These are phyloP conservation scores for Pseudogymnoascus sp. DNA, from an alignment of 2,329 filamentous ascomycete genomes.

Conservation along the genomic window DNA sequence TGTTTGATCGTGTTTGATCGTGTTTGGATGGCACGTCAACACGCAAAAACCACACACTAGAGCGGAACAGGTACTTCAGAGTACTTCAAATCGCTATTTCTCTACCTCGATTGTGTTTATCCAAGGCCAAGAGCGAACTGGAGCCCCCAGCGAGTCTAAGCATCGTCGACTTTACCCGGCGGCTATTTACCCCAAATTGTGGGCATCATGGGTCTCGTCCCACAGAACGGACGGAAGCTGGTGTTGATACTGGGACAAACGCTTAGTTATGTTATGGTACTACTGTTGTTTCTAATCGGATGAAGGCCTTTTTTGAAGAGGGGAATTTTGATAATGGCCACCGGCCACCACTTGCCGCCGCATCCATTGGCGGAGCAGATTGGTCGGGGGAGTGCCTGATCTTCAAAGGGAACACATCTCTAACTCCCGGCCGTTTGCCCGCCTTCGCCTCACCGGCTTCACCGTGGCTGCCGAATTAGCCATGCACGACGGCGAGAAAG, in stretches of 20 bases:
- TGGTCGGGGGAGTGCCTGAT: not conserved
- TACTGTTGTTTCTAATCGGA: not conserved
- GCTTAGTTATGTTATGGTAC: not conserved
- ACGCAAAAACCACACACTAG: not conserved
- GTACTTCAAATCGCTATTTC: not conserved
- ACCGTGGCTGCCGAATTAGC: not conserved
- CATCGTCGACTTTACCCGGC: slow-evolving; percentile 6
- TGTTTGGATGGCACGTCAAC: not conserved
- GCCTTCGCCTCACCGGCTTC: not conserved
- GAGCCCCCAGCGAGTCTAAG: not conserved
- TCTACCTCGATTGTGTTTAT: not conserved
- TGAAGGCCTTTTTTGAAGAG: not conserved
- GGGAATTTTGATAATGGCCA: not conserved
- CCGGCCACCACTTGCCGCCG: not conserved
- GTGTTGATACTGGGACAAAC: not conserved
- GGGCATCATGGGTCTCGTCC: not conserved
- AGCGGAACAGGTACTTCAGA: not conserved
- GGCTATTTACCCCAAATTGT: not conserved
- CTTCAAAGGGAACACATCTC: not conserved
- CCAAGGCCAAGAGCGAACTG: not conserved
- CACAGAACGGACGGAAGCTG: not conserved
- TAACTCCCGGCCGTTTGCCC: not conserved
- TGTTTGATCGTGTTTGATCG: not conserved
- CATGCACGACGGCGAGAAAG: not conserved
- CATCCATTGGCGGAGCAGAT: not conserved